These are phyloP conservation scores for Phytopythium mirpurense DNA, from an alignment of 352 stramenopile genomes.

Conservation along the genomic window DNA sequence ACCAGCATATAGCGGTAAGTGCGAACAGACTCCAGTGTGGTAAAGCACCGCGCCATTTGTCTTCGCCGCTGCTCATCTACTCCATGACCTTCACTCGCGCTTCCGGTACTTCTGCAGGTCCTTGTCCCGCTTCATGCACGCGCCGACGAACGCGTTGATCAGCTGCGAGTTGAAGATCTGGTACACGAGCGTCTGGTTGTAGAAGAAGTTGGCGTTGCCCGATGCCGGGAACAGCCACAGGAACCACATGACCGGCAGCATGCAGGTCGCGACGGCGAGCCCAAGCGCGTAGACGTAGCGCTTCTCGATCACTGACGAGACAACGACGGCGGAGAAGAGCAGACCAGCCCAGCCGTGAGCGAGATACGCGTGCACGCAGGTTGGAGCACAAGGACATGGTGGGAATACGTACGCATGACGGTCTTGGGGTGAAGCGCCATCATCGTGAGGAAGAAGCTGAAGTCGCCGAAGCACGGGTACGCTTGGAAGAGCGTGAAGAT, in stretches of 20 bases:
- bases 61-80: background rate
- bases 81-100: constrained; percentile 6
- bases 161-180: constrained; percentile 81
- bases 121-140: constrained; percentile 83
- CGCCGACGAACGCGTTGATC: constrained; percentile 69
- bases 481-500: constrained; percentile 77
- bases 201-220: constrained; percentile 88
- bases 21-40: too few species aligned
- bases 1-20: background rate
- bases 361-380: too few species aligned
- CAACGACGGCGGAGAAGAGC: background rate
- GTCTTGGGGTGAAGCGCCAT: constrained; percentile 72
- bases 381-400: too few species aligned
- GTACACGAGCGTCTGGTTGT: constrained; percentile 86
- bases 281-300: constrained; percentile 71
- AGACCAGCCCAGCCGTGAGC: too few species aligned
- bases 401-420: constrained; percentile 48
- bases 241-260: constrained; percentile 85
- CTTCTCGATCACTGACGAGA: constrained; percentile 61
- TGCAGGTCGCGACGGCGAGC: constrained; percentile 57
- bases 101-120: constrained; percentile 54
- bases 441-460: constrained; percentile 69
- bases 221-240: constrained; percentile 83
- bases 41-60: too few species aligned
- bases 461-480: constrained; percentile 74